Evolutionary conservation across 129 eudicot species (phyloP).

Genomic region (Flaveria robusta): DNA sequence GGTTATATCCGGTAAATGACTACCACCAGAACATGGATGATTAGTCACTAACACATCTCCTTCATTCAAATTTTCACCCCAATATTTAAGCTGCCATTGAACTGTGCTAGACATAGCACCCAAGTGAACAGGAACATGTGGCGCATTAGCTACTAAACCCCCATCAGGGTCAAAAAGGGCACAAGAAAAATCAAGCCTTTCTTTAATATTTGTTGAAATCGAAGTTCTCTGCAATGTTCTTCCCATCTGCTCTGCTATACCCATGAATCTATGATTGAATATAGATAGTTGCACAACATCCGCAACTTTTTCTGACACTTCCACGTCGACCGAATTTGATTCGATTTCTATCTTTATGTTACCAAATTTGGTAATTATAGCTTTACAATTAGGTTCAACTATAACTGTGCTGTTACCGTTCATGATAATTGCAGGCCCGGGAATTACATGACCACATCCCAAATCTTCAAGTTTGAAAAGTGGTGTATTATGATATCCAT

Average conservation of each 20-base stretch:
- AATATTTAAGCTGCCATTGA: slow-evolving; percentile 80
- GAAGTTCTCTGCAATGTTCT: slow-evolving; percentile 95
- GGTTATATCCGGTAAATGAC: slow-evolving; percentile 95
- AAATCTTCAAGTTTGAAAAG: slow-evolving; percentile 79
- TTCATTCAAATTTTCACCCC: slow-evolving; percentile 81
- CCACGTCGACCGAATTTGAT: slow-evolving; percentile 39
- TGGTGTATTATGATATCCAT: slow-evolving; percentile 71
- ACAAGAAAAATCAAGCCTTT: slow-evolving; percentile 92
- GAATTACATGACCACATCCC: slow-evolving; percentile 67
- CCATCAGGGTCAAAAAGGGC: slow-evolving; percentile 97
- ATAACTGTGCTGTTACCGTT: slow-evolving; percentile 98
- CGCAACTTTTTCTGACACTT: slow-evolving; percentile 66
- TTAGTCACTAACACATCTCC: slow-evolving; percentile 94
- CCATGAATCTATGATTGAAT: slow-evolving; percentile 94
- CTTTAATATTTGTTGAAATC: slow-evolving; percentile 93
- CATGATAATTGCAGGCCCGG: slow-evolving; percentile 91
- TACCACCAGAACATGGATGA: slow-evolving; percentile 96
- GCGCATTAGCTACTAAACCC: slow-evolving; percentile 96
- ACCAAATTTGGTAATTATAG: slow-evolving; percentile 79
- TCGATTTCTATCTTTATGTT: slow-evolving; percentile 86
- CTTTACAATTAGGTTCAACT: slow-evolving; percentile 83
- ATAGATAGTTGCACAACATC: slow-evolving; percentile 97
- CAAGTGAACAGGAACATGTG: slow-evolving; percentile 95
- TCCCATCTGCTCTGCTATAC: slow-evolving; percentile 99
- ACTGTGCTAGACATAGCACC: slow-evolving; percentile 99